Evolutionary conservation across 257 asterid species (phyloP).

Genomic region (Solanum pimpinellifolium): DNA sequence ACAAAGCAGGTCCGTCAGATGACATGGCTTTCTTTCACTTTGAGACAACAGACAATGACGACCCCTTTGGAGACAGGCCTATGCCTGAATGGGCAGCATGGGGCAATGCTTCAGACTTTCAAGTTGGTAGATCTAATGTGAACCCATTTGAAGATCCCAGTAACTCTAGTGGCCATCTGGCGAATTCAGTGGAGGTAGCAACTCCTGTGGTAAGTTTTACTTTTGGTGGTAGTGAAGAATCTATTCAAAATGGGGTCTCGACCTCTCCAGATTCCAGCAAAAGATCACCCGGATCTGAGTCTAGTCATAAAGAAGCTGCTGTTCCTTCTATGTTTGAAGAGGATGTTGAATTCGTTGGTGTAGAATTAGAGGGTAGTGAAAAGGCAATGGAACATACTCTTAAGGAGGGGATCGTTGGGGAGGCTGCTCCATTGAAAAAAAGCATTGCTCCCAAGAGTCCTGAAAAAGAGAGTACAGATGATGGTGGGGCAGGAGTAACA

Average conservation of each 20-base stretch:
- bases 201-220: constrained; percentile 11
- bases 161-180: constrained; percentile 5
- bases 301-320: constrained; percentile 23
- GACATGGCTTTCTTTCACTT: constrained; percentile 53
- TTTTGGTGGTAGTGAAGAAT: constrained; percentile 20
- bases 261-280: constrained; percentile 18
- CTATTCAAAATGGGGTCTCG: constrained; percentile 32
- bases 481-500: constrained; percentile 38
- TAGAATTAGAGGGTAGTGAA: constrained; percentile 71
- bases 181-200: constrained; percentile 13
- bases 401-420: constrained; percentile 95
- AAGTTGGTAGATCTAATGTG: constrained; percentile 41
- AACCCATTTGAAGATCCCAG: constrained; percentile 64
- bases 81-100: constrained; percentile 96
- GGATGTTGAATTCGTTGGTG: constrained; percentile 97
- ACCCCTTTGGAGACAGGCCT: constrained; percentile 72
- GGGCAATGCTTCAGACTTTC: constrained; percentile 60
- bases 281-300: constrained; percentile 21
- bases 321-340: constrained; percentile 83
- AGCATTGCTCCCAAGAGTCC: constrained; percentile 28
- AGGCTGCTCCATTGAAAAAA: constrained; percentile 68
- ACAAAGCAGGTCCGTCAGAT: constrained; percentile 25
- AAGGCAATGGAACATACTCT: constrained; percentile 81
- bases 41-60: constrained; percentile 59
- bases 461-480: constrained; percentile 46